phyloP scores from a whole-genome alignment of 75 land plant species.

The Selaginella moellendorffii region DNA sequence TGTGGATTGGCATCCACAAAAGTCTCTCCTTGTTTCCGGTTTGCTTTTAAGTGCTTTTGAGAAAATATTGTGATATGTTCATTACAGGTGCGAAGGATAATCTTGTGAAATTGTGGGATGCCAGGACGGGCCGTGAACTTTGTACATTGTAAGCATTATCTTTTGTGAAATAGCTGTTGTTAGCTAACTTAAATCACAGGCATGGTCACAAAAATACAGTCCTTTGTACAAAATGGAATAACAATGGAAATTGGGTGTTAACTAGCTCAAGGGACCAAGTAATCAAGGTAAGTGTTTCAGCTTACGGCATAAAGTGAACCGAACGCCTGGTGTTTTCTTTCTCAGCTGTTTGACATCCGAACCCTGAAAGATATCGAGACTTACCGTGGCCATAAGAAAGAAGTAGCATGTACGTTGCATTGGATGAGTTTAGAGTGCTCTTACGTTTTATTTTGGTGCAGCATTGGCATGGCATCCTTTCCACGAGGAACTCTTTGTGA shows the following conservation, averaged over 20 bases:
- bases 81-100: slow-evolving; percentile 81
- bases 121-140: slow-evolving; percentile 79
- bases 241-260: slow-evolving; percentile 95
- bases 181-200: slow-evolving; percentile 30
- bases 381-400: slow-evolving; percentile 90
- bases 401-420: slow-evolving; percentile 87
- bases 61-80: background rate
- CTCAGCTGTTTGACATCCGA: slow-evolving; percentile 94
- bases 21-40: slow-evolving; percentile 93
- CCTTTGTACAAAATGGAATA: slow-evolving; percentile 86
- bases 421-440: background rate
- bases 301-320: background rate
- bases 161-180: background rate
- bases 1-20: slow-evolving; percentile 98
- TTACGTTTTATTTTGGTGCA: slow-evolving; percentile 16
- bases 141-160: slow-evolving; percentile 63
- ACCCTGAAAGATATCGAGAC: slow-evolving; percentile 95
- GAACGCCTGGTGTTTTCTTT: slow-evolving; percentile 1
- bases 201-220: slow-evolving; percentile 98
- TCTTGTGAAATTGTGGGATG: slow-evolving; percentile 98
- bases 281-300: slow-evolving; percentile 56
- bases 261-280: slow-evolving; percentile 95
- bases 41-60: background rate
- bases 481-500: slow-evolving; percentile 96
- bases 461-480: slow-evolving; percentile 99